Evolutionary conservation across 192 early-diverging fungal species (phyloP).

Genomic region (Backusella tuberculispora): DNA sequence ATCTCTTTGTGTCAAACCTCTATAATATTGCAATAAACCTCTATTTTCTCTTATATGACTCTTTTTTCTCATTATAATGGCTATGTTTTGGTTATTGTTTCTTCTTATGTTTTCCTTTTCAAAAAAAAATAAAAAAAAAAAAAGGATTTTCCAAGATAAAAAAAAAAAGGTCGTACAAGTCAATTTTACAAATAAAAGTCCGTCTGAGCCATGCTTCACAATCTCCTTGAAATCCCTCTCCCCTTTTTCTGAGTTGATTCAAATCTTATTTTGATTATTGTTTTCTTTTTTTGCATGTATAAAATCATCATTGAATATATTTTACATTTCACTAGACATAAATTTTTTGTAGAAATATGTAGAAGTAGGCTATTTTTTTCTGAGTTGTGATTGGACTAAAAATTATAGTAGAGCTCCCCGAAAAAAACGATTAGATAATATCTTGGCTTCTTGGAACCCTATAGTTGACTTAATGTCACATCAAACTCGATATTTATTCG

Average conservation of each 20-base stretch:
- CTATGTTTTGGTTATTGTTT: not conserved
- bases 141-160: not conserved
- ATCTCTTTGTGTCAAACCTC: not conserved
- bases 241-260: not conserved
- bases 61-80: not conserved
- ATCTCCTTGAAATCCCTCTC: not conserved
- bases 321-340: too few species aligned
- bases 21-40: too few species aligned
- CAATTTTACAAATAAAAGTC: slow-evolving; percentile 13
- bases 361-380: too few species aligned
- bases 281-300: too few species aligned
- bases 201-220: not conserved
- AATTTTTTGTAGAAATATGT: too few species aligned
- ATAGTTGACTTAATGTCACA: too few species aligned
- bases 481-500: too few species aligned
- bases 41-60: not conserved
- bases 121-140: not conserved
- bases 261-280: not conserved
- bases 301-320: too few species aligned
- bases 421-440: too few species aligned
- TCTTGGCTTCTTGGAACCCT: too few species aligned
- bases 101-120: not conserved
- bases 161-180: slow-evolving; percentile 1
- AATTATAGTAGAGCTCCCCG: too few species aligned
- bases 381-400: too few species aligned